Percentiles rank a stretch among this genome's conserved stretches.
These are phyloP conservation scores for Astragalus glycyphyllos DNA, from an alignment of 306 rosid genomes.

Conservation along the genomic window DNA sequence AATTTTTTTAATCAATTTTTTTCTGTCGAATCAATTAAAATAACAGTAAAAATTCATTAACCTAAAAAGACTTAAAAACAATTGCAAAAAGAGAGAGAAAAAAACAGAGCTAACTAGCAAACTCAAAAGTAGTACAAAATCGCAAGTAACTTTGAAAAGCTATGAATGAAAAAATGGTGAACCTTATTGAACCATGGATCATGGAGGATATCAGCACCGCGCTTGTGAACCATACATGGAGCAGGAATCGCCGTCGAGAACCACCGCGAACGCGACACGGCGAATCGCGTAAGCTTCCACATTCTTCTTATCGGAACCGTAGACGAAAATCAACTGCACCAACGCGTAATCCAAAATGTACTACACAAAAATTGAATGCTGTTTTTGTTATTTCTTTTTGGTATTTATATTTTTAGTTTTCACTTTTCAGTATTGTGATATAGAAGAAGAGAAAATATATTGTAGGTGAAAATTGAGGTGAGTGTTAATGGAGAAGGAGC, in stretches of 20 bases:
- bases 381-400: background rate
- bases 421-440: background rate
- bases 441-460: slow-evolving; percentile 10
- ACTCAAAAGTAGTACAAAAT: background rate
- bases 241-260: slow-evolving; percentile 85
- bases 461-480: slow-evolving; percentile 8
- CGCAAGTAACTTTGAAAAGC: background rate
- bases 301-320: slow-evolving; percentile 48
- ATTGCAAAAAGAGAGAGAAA: background rate
- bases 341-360: background rate
- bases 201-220: slow-evolving; percentile 98
- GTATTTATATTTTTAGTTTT: too few species aligned
- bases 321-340: background rate
- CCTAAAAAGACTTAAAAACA: background rate
- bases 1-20: too few species aligned
- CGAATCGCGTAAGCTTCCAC: slow-evolving; percentile 80
- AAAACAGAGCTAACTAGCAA: background rate
- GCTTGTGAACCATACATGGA: slow-evolving; percentile 93
- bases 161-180: background rate
- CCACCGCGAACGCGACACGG: slow-evolving; percentile 59
- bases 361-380: background rate
- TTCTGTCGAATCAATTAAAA: background rate
- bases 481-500: background rate
- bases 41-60: slow-evolving; percentile 2
- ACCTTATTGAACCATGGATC: slow-evolving; percentile 99